These are phyloP conservation scores for Aspergillus carlsbadensis DNA, from an alignment of 495 filamentous ascomycete genomes.

Conservation along the genomic window DNA sequence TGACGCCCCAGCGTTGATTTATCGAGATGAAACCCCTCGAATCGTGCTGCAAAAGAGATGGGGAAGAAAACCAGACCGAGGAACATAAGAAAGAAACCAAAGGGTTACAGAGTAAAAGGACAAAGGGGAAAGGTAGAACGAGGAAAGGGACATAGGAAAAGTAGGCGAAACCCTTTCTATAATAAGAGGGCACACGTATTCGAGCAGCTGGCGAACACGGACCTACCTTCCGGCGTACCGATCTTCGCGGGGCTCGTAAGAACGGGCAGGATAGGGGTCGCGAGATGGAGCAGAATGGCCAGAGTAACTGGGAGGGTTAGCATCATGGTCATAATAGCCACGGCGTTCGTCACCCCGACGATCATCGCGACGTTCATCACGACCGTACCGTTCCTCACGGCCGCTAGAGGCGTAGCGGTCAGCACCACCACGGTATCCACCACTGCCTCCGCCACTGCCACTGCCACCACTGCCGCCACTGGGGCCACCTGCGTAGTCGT, in stretches of 20 bases:
- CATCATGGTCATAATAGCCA: conserved; percentile 48
- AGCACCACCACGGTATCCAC: conserved; percentile 49
- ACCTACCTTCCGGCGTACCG: conserved; percentile 47
- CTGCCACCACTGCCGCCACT: conserved; percentile 52
- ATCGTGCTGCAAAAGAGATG: conserved; percentile 20
- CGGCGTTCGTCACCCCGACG: conserved; percentile 56
- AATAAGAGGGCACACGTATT: background rate
- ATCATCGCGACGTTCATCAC: conserved; percentile 59
- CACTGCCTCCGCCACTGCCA: conserved; percentile 37
- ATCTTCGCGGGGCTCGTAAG: conserved; percentile 53
- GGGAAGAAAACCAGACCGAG: conserved; percentile 17
- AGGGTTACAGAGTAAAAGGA: conserved; percentile 12
- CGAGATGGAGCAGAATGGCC: conserved; percentile 32
- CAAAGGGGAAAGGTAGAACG: conserved; percentile 14
- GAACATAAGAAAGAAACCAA: conserved; percentile 9
- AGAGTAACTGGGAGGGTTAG: conserved; percentile 38
- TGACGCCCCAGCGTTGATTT: conserved; percentile 34
- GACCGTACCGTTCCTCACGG: conserved; percentile 69
- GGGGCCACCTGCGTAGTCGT: conserved; percentile 34
- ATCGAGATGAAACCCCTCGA: conserved; percentile 37
- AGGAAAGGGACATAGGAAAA: conserved; percentile 15
- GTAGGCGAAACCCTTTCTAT: background rate
- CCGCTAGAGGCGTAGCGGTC: conserved; percentile 61
- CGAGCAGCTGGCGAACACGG: background rate
- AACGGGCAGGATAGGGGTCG: conserved; percentile 54